Conservation (phyloP, 306 rosid genomes). For the Malus orientalis region DNA sequence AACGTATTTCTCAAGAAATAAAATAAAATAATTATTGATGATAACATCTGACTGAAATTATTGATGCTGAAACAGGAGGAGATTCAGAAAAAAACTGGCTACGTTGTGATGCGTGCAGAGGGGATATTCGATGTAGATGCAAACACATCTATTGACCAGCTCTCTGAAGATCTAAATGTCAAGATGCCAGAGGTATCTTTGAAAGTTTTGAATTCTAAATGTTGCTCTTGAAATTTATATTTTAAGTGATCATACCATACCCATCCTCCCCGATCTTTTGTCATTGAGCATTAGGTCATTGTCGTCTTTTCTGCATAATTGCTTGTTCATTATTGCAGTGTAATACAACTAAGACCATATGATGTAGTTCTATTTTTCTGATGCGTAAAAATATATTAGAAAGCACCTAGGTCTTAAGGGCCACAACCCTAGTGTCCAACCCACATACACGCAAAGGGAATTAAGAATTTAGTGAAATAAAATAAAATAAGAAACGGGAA, state of each 20-base stretch:
- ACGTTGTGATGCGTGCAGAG: conserved; percentile 92
- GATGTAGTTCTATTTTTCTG: not conserved
- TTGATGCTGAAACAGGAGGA: conserved; percentile 63
- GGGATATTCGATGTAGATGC: conserved; percentile 97
- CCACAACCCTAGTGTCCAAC: not conserved
- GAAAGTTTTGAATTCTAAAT: not conserved
- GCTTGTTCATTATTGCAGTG: not conserved
- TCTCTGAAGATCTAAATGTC: conserved; percentile 84
- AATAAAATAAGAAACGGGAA: not conserved
- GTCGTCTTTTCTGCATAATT: not conserved
- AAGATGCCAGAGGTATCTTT: conserved; percentile 90
- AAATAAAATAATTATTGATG: not conserved
- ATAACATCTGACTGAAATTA: conserved; percentile 1
- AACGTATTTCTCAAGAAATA: not conserved
- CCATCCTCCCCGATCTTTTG: not conserved
- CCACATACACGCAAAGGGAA: too few relatives aligned
- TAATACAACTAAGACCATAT: not conserved
- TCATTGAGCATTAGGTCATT: not conserved
- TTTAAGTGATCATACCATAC: not conserved
- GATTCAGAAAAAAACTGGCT: conserved; percentile 98
- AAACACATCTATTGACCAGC: conserved; percentile 93
- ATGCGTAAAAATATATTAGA: not conserved
- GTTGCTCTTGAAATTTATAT: not conserved
- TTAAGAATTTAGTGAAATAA: too few relatives aligned
- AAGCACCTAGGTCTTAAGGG: not conserved